Evolutionary conservation across 257 asterid genomes (phyloP), one percentile per base, ranked within the genome.

Genomic region (Solanum gandarillasii): DNA sequence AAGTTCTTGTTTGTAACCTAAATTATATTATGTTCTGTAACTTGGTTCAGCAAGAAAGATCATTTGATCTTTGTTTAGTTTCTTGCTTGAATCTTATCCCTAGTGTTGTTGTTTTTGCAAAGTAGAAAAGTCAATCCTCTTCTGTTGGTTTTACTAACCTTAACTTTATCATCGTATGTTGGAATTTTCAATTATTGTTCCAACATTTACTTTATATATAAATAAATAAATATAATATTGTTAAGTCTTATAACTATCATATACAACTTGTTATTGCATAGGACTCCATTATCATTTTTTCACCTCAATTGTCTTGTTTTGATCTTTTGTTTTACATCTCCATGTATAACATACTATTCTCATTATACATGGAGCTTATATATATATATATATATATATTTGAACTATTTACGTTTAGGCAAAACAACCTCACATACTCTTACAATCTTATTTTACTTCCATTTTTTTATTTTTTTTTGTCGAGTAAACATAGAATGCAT

Each of bases 1-100:
- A 94, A 88, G 87, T 97, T 94, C 90, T 94, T 96, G 79, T 96
- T 96, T 87, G 93, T 90, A 87, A 93, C 94, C 62, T 95, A 84
- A 68, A 29, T 48, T 48, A 82, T 27, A 48, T 82, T 48, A 82
- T 46, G 27, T 29, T 81, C 39, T 31, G 39, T 81, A 46, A 46
- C 41, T 18, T 81, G 41, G 70, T 81, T 81, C 41, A 18, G 70
- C 67, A 29, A 29, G 41, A 82, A 48, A 82, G 11, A 31, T 29
- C 85, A 82, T 48, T 48, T 82, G 86, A 31, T 82, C 86, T 46
- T 74, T 82, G 86, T 48, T 10, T 82, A 52, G 43, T 82, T 82
- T 82, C 86, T 82, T 82, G 86, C 31, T 82, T 12, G 43, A 48
- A 82, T 48, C 29, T 82, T 82, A 39, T 82, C n/a, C 70, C 29